Evolutionary conservation across 768 basidiomycete genomes (phyloP).

Genomic region (Lentinula boryana): DNA sequence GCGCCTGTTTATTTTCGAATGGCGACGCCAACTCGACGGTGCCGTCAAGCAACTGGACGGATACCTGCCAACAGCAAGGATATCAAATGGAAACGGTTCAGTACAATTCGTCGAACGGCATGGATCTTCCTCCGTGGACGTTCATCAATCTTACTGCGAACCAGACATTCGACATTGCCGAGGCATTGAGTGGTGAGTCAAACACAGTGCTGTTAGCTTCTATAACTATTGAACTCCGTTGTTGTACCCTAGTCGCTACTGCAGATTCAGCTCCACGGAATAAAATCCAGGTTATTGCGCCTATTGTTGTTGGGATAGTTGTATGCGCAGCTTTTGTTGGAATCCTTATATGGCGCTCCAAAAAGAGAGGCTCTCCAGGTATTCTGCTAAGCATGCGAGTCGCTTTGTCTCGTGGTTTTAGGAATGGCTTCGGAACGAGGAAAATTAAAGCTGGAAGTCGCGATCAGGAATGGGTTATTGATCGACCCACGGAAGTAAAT

Average conservation of each 20-base stretch:
- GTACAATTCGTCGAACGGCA: neutral
- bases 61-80: constrained; percentile 5
- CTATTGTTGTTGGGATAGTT: constrained; percentile 25
- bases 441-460: constrained; percentile 2
- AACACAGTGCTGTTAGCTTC: neutral
- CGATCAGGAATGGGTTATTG: constrained; percentile 6
- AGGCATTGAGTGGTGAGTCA: neutral
- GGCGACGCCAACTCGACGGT: neutral
- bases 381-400: neutral
- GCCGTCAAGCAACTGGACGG: constrained; percentile 5
- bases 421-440: neutral
- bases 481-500: constrained; percentile 1
- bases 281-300: constrained; percentile 25
- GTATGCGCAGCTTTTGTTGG: constrained; percentile 12
- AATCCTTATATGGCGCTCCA: constrained; percentile 10
- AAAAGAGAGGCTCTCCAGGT: constrained; percentile 10
- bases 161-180: neutral
- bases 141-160: neutral
- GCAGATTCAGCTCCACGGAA: constrained; percentile 13
- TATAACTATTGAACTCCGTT: too few species aligned
- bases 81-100: neutral
- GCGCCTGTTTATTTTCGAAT: constrained; percentile 14
- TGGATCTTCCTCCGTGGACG: constrained; percentile 1
- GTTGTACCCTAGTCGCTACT: neutral
- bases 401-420: neutral